Conservation (phyloP, 768 basidiomycete species). For the Gloeostereum incarnatum region DNA sequence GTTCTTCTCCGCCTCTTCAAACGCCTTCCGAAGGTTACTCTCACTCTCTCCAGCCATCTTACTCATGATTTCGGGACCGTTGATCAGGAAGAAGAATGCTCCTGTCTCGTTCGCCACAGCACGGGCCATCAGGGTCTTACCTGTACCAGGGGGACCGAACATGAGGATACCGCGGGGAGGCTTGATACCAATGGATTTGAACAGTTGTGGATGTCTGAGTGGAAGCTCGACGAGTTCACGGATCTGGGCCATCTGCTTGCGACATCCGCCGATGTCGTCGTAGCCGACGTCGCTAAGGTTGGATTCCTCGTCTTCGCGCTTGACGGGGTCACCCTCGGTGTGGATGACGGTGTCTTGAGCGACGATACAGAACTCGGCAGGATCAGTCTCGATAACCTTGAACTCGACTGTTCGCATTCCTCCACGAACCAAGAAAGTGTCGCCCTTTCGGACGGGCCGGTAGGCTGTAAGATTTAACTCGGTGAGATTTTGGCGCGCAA, state of each 20-base stretch:
- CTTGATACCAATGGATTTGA: constrained; percentile 99
- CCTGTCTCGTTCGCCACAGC: constrained; percentile 99
- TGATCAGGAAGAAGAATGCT: constrained; percentile 99
- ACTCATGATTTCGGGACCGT: constrained; percentile 99
- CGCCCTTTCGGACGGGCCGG: constrained; percentile 92
- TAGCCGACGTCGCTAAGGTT: constrained; percentile 97
- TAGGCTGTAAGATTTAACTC: constrained; percentile 43
- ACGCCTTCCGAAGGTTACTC: constrained; percentile 95
- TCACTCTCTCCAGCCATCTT: constrained; percentile 99
- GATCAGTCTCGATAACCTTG: constrained; percentile 98
- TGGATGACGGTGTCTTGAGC: constrained; percentile 98
- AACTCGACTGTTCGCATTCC: constrained; percentile 99
- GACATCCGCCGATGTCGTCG: constrained; percentile 98
- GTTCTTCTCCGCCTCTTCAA: constrained; percentile 99
- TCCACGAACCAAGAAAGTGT: constrained; percentile 98
- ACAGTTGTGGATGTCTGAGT: constrained; percentile 95
- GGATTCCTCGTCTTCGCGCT: constrained; percentile 97
- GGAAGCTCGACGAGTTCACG: constrained; percentile 98
- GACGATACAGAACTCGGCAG: constrained; percentile 96
- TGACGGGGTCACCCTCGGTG: constrained; percentile 97
- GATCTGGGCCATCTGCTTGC: constrained; percentile 99
- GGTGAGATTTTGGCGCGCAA: neutral
- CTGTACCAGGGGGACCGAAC: constrained; percentile 98
- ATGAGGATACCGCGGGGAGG: constrained; percentile 98
- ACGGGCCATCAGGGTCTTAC: constrained; percentile 99